Percentiles rank a stretch among this genome's conserved stretches.
These are phyloP conservation scores for Trametes coccinea DNA, from an alignment of 768 basidiomycete species.

Conservation along the genomic window DNA sequence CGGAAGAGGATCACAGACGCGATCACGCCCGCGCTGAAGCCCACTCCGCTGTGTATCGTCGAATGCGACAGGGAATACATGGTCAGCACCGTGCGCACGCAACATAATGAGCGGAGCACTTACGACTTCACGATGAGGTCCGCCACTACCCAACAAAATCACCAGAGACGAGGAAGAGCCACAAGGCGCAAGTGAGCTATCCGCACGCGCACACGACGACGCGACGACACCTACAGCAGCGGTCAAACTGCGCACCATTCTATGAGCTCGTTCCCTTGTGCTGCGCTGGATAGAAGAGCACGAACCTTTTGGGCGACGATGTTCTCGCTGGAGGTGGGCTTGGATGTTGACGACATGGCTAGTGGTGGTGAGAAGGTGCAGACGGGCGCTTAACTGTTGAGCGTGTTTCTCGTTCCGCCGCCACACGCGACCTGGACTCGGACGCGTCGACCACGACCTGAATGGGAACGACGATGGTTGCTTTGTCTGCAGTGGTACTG, in stretches of 20 bases:
- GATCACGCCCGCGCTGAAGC: constrained; percentile 86
- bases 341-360: constrained; percentile 48
- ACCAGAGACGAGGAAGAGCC: not conserved
- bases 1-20: constrained; percentile 90
- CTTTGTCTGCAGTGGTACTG: too few species aligned
- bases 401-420: not conserved
- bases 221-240: constrained; percentile 62
- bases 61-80: not conserved
- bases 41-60: constrained; percentile 62
- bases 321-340: constrained; percentile 84
- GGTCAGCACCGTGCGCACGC: constrained; percentile 4
- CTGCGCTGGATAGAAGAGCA: not conserved
- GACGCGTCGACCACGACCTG: not conserved
- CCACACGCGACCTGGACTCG: not conserved
- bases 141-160: constrained; percentile 48
- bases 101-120: constrained; percentile 30
- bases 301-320: constrained; percentile 84
- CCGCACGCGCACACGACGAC: not conserved
- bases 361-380: constrained; percentile 8
- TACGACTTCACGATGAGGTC: constrained; percentile 88
- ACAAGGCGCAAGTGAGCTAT: not conserved
- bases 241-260: constrained; percentile 64
- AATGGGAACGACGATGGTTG: not conserved
- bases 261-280: too few species aligned
- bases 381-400: not conserved